phyloP scores from a whole-genome alignment of 1,139 yeast species.

The Suhomyces wounanorum region DNA sequence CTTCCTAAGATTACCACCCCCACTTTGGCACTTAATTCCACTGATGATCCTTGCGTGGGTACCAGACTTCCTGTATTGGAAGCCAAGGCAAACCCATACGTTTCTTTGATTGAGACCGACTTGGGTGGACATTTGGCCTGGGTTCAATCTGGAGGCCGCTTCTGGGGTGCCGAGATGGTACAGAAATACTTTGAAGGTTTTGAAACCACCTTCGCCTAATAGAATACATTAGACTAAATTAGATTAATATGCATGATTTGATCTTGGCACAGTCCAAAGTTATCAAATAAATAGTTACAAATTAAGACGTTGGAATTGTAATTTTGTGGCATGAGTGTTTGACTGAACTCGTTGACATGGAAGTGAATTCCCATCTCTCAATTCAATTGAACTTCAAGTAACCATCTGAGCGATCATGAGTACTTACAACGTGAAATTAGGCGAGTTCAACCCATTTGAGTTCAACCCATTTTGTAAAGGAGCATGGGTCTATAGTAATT shows the following conservation, averaged over 20 bases:
- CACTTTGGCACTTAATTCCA: conserved; percentile 63
- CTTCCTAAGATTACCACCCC: conserved; percentile 64
- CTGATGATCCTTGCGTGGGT: conserved; percentile 85
- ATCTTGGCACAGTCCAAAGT: not conserved
- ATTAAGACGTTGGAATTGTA: too few species aligned
- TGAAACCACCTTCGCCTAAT: conserved; percentile 26
- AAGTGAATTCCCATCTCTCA: too few species aligned
- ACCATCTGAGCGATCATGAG: too few species aligned
- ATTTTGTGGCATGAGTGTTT: too few species aligned
- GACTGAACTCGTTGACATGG: too few species aligned
- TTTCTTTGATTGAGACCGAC: conserved; percentile 43
- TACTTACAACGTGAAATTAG: too few species aligned
- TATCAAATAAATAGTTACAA: too few species aligned
- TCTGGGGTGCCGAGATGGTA: conserved; percentile 74
- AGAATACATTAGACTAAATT: not conserved
- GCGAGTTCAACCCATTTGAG: too few species aligned
- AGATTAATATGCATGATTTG: not conserved
- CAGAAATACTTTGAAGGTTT: conserved; percentile 61
- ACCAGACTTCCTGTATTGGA: conserved; percentile 36
- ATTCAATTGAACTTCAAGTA: too few species aligned
- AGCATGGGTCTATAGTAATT: too few species aligned
- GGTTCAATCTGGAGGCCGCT: conserved; percentile 56
- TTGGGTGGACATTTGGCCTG: conserved; percentile 68
- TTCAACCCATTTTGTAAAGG: too few species aligned
- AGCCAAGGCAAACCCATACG: conserved; percentile 33